phyloP scores from a whole-genome alignment of 495 filamentous ascomycete genomes.

The Penicillium bovifimosum region DNA sequence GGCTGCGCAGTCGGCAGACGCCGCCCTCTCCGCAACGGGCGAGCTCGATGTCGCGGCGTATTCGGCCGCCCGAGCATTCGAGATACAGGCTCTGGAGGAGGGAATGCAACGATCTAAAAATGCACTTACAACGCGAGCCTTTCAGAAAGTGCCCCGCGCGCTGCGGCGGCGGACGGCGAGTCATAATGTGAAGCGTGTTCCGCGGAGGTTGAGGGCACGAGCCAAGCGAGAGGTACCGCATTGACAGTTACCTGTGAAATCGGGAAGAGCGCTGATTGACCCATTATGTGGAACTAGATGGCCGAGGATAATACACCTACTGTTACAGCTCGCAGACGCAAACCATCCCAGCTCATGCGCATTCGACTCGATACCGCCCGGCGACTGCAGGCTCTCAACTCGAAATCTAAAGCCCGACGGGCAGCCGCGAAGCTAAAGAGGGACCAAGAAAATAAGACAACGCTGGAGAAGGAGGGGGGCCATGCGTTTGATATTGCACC shows the following conservation, averaged over 20 bases:
- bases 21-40: slow-evolving; percentile 66
- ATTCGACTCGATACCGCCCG: slow-evolving; percentile 80
- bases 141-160: slow-evolving; percentile 81
- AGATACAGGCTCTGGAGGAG: slow-evolving; percentile 77
- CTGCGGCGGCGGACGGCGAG: slow-evolving; percentile 84
- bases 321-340: slow-evolving; percentile 63
- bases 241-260: background rate
- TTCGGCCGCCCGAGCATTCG: slow-evolving; percentile 73
- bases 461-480: slow-evolving; percentile 28
- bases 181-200: slow-evolving; percentile 92
- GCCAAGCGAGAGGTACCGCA: slow-evolving; percentile 62
- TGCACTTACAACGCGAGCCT: slow-evolving; percentile 65
- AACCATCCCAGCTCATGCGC: slow-evolving; percentile 62
- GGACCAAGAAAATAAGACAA: slow-evolving; percentile 28
- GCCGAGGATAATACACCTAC: slow-evolving; percentile 87
- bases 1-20: slow-evolving; percentile 62
- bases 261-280: background rate
- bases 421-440: slow-evolving; percentile 29
- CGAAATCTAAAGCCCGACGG: slow-evolving; percentile 48
- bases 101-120: slow-evolving; percentile 70
- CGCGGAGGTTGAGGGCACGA: slow-evolving; percentile 63
- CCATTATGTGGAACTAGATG: slow-evolving; percentile 46
- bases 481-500: slow-evolving; percentile 39
- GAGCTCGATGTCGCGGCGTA: slow-evolving; percentile 78
- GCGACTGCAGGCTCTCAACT: slow-evolving; percentile 59